These are phyloP conservation scores for Fusarium proliferatum DNA, from an alignment of 2,329 filamentous ascomycete genomes.

Conservation along the genomic window DNA sequence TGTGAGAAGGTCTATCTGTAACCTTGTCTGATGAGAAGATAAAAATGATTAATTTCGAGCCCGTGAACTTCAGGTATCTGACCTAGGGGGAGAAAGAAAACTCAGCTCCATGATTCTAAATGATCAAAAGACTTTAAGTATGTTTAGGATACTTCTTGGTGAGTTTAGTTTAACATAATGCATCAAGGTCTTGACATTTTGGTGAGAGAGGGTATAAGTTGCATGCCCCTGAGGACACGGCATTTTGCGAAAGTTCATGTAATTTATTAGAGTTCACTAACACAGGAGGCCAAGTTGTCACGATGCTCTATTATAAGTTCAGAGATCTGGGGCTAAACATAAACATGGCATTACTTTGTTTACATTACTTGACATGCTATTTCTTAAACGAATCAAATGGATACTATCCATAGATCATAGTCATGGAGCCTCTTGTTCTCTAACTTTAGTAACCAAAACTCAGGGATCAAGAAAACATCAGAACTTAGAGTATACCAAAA, in stretches of 20 bases:
- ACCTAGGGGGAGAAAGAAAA: too few relatives aligned
- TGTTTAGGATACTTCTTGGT: too few relatives aligned
- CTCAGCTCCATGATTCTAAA: too few relatives aligned
- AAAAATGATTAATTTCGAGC: neutral
- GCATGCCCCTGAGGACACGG: neutral
- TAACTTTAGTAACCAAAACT: neutral
- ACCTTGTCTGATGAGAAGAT: too few relatives aligned
- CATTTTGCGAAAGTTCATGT: neutral
- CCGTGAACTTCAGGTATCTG: neutral
- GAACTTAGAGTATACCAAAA: too few relatives aligned
- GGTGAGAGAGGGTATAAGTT: neutral
- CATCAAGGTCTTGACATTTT: neutral
- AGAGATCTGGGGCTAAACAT: neutral
- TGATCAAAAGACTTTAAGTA: too few relatives aligned
- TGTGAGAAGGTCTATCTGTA: neutral
- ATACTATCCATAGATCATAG: neutral
- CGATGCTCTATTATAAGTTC: neutral
- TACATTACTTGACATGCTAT: neutral
- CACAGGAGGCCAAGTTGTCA: constrained; percentile 4
- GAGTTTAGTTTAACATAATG: too few relatives aligned
- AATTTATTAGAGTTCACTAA: neutral
- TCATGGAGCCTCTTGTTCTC: neutral
- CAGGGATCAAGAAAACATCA: too few relatives aligned
- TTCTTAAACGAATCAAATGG: neutral
- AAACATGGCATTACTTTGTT: neutral